Percentiles rank a stretch among this genome's conserved stretches.
Conservation (phyloP, 495 filamentous ascomycete species). For the Penicillium psychrofluorescens region DNA sequence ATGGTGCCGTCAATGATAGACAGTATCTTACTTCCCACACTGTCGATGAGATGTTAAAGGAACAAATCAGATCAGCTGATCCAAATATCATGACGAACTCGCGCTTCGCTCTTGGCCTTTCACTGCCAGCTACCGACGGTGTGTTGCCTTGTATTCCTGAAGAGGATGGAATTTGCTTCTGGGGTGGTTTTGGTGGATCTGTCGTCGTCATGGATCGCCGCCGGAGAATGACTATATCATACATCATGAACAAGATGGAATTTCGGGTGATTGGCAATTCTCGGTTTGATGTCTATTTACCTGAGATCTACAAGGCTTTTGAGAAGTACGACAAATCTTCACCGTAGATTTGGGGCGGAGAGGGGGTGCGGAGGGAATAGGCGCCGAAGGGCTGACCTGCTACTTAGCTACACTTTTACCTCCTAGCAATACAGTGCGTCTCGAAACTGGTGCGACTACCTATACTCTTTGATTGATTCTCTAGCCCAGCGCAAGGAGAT, state of each 20-base stretch:
- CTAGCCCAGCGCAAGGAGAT: no score
- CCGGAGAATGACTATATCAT: conserved; percentile 30
- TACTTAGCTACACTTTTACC: no score
- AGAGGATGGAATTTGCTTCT: conserved; percentile 25
- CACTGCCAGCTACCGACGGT: conserved; percentile 8
- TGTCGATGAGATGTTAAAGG: conserved; percentile 28
- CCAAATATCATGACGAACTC: conserved; percentile 16
- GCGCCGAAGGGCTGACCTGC: no score
- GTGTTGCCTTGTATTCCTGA: conserved; percentile 17
- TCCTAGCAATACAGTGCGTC: no score
- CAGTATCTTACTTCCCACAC: conserved; percentile 22
- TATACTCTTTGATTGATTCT: no score
- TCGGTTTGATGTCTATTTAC: no score
- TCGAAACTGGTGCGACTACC: no score
- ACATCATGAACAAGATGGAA: conserved; percentile 39
- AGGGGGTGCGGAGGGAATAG: no score
- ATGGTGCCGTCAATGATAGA: conserved; percentile 23
- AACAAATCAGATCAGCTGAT: conserved; percentile 27
- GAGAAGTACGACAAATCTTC: no score
- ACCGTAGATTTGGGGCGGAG: no score
- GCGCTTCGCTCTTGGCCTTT: conserved; percentile 32
- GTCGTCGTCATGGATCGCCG: conserved; percentile 36
- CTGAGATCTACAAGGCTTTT: no score
- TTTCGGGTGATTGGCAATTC: no score
- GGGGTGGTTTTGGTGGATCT: conserved; percentile 39